Base-by-base conservation (phyloP, 1,284 basidiomycete species). In the Ustilago xerochloae region DNA sequence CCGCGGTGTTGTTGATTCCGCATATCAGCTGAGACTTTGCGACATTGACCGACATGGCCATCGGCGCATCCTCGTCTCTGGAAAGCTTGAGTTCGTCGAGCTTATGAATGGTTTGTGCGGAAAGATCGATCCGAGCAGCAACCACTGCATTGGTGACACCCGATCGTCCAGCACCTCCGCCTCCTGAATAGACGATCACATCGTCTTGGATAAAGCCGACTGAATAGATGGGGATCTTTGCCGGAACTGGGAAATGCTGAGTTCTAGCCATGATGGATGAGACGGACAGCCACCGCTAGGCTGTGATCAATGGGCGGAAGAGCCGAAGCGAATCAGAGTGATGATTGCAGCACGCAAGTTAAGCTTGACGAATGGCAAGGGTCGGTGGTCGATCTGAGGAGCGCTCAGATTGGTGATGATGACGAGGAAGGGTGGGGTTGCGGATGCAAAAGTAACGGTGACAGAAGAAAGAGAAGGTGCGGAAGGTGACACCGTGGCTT, bases 91-190 rank as follows among this genome's bases (percentile, higher is more conserved):
- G 41, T 22, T 81, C 68, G 29, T 72, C 67, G 9, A 74, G 66
- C 51, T 64, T 55, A 26, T 62, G 50, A 15, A 74, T 65, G 16
- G 56, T 52, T 32, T 74, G 65, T 12, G 58, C 39, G 6, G 61
- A 7, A 9, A 65, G 53, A 20, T 68, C 58, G 20, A 74, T 50
- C 4, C 51, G 62, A 1, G 65, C 71, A 36, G 71, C 71, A 7
- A 83, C 79, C 32, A 84, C 65, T 2, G 71, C 70, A 39, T 84
- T 84, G 30, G 77, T 62, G 32, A 84, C 79, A 18, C 82, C 82
- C 29, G 72, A 80, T 22, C 78, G 71, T 18, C 81, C 77, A 0
- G 76, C 75, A 26, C 82, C 82, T 30, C 82, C 82, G 13, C 82
- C 82, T 13, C 82, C 82, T 1, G 75, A 81, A 53, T 80, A 83